Conservation (phyloP, 805 yeast species). For the Ogataea ramenticola region DNA sequence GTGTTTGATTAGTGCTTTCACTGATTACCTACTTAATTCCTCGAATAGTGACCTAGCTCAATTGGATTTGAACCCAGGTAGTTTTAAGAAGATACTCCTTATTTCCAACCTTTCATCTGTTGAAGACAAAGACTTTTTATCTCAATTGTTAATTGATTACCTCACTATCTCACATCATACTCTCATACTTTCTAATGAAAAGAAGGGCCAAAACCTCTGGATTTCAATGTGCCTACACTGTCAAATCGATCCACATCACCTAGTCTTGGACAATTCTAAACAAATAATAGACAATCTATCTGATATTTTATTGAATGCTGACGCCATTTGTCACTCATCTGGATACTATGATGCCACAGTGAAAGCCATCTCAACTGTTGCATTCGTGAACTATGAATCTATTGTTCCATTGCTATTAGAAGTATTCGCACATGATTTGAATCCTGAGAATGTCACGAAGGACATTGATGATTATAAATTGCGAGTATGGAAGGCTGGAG, state of each 20-base stretch:
- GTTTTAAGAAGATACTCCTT: slow-evolving; percentile 20
- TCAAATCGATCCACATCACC: slow-evolving; percentile 53
- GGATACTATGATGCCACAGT: slow-evolving; percentile 47
- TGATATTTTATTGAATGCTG: slow-evolving; percentile 6
- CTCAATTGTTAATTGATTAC: slow-evolving; percentile 29
- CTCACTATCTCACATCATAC: slow-evolving; percentile 39
- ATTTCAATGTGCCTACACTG: slow-evolving; percentile 62
- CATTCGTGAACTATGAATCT: slow-evolving; percentile 54
- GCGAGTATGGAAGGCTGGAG: slow-evolving; percentile 60
- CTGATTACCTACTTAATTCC: slow-evolving; percentile 14
- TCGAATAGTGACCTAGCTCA: background rate
- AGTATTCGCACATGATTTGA: slow-evolving; percentile 37
- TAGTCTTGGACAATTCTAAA: slow-evolving; percentile 30
- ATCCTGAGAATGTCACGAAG: slow-evolving; percentile 22
- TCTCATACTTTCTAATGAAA: slow-evolving; percentile 24
- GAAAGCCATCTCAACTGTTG: slow-evolving; percentile 37
- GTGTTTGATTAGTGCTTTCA: slow-evolving; percentile 37
- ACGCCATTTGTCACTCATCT: slow-evolving; percentile 24
- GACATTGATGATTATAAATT: slow-evolving; percentile 43
- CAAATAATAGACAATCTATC: slow-evolving; percentile 19
- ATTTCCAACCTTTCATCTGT: background rate
- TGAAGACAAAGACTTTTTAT: slow-evolving; percentile 17
- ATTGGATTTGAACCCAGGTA: slow-evolving; percentile 11
- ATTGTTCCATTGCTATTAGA: slow-evolving; percentile 45
- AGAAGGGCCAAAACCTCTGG: slow-evolving; percentile 48